phyloP scores from a whole-genome alignment of 768 basidiomycete species.

The Albatrellus ellisii region DNA sequence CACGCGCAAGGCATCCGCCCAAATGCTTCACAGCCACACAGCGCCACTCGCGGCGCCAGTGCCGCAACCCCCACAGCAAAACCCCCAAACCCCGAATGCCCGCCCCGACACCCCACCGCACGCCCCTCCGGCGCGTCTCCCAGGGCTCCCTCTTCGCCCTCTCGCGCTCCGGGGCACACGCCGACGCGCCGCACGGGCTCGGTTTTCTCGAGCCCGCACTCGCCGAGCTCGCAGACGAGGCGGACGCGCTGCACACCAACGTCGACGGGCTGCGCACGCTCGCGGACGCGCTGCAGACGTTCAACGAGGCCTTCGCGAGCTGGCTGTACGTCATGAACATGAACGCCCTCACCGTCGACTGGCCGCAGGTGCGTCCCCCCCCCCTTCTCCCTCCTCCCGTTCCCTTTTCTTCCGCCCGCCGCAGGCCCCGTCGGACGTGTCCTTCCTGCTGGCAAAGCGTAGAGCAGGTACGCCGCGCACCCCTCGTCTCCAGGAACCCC shows the following conservation, averaged over 20 bases:
- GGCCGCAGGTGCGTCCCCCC: slow-evolving; percentile 59
- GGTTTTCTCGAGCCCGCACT: slow-evolving; percentile 79
- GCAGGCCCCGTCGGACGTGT: slow-evolving; percentile 16
- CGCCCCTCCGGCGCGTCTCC: slow-evolving; percentile 80
- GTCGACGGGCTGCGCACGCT: slow-evolving; percentile 58
- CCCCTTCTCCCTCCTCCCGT: too few relatives aligned
- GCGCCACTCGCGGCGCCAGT: neutral
- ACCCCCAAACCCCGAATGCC: too few relatives aligned
- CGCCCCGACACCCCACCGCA: slow-evolving; percentile 44
- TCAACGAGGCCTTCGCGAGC: slow-evolving; percentile 90
- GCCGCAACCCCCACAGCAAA: too few relatives aligned
- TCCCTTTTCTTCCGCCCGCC: neutral
- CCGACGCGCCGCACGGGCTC: slow-evolving; percentile 71
- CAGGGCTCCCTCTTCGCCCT: slow-evolving; percentile 83
- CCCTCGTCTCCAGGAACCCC: neutral
- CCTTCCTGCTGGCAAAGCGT: slow-evolving; percentile 39
- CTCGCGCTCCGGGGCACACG: slow-evolving; percentile 60
- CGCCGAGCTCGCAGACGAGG: slow-evolving; percentile 81
- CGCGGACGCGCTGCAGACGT: slow-evolving; percentile 63
- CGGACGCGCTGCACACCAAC: slow-evolving; percentile 66
- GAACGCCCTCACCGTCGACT: slow-evolving; percentile 90
- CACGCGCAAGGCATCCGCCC: too few relatives aligned
- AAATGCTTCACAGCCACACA: too few relatives aligned
- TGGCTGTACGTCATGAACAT: slow-evolving; percentile 89
- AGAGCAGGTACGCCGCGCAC: slow-evolving; percentile 39